Conservation (phyloP, 805 yeast species). For the Ogataea ramenticola region DNA sequence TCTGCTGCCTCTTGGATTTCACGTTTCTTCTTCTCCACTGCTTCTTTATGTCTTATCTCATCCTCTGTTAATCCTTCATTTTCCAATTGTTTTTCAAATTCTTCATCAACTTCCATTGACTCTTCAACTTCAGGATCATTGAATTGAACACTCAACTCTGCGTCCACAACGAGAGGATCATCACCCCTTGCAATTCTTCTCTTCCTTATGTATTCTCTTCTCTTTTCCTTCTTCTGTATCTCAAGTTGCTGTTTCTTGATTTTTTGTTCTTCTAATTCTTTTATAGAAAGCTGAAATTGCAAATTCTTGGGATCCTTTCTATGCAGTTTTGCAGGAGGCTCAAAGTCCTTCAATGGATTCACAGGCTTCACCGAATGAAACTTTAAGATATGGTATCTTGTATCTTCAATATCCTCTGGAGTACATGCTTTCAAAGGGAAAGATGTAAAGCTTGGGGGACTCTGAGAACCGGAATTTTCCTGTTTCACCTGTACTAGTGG, state of each 20-base stretch:
- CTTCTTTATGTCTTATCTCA: constrained; percentile 29
- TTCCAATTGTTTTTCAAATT: constrained; percentile 23
- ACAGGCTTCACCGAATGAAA: constrained; percentile 69
- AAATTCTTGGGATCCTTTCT: constrained; percentile 90
- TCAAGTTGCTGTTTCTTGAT: constrained; percentile 32
- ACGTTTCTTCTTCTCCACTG: constrained; percentile 17
- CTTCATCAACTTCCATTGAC: constrained; percentile 8
- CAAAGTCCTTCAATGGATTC: constrained; percentile 65
- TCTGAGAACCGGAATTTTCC: neutral
- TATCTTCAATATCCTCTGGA: constrained; percentile 60
- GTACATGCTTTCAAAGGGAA: constrained; percentile 67
- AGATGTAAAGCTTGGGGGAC: constrained; percentile 27
- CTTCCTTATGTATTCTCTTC: constrained; percentile 23
- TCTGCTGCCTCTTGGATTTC: constrained; percentile 25
- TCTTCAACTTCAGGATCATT: constrained; percentile 1
- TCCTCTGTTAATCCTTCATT: constrained; percentile 28
- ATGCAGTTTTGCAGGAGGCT: constrained; percentile 79
- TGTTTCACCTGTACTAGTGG: neutral
- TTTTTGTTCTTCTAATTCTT: constrained; percentile 63
- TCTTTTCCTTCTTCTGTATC: constrained; percentile 31
- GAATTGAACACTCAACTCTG: constrained; percentile 3
- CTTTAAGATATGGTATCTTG: constrained; percentile 73
- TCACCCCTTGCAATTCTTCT: constrained; percentile 12
- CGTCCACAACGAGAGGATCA: constrained; percentile 10
- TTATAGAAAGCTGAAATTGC: constrained; percentile 76